phyloP scores from a whole-genome alignment of 1,284 basidiomycete genomes.

The Trichosporon sp. region DNA sequence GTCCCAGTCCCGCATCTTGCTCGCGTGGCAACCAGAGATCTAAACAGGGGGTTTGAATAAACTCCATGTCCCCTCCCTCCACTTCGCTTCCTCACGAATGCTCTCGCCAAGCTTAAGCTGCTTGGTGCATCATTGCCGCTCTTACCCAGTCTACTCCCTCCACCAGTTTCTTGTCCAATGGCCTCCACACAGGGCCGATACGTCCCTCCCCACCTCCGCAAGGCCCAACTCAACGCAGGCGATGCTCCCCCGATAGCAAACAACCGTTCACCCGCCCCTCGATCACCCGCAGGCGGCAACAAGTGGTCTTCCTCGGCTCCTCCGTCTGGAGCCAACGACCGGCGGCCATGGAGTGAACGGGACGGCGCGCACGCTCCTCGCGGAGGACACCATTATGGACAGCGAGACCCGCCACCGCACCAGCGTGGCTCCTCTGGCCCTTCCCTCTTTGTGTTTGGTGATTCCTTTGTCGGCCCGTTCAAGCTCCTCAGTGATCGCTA shows the following conservation, averaged over 20 bases:
- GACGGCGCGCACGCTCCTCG: background rate
- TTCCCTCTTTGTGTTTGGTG: slow-evolving; percentile 48
- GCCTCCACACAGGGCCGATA: slow-evolving; percentile 17
- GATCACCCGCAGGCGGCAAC: background rate
- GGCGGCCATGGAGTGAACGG: background rate
- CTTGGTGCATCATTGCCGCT: background rate
- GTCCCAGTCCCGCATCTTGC: no score
- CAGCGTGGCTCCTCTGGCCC: slow-evolving; percentile 11
- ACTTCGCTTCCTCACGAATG: background rate
- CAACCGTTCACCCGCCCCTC: background rate
- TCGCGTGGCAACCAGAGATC: background rate
- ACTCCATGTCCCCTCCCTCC: slow-evolving; percentile 3
- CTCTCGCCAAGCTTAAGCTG: background rate
- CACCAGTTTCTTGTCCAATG: background rate
- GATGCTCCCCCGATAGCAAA: slow-evolving; percentile 1
- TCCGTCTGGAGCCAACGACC: background rate
- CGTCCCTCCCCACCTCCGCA: slow-evolving; percentile 21
- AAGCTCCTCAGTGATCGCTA: slow-evolving; percentile 43
- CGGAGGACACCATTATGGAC: background rate
- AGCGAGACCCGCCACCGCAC: background rate
- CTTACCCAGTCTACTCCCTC: background rate
- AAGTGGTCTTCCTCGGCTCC: background rate
- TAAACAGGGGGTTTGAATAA: background rate
- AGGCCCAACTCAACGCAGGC: slow-evolving; percentile 10
- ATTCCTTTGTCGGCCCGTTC: slow-evolving; percentile 52